These are phyloP conservation scores for Capsicum rhomboideum DNA, from an alignment of 257 asterid genomes.

Conservation along the genomic window DNA sequence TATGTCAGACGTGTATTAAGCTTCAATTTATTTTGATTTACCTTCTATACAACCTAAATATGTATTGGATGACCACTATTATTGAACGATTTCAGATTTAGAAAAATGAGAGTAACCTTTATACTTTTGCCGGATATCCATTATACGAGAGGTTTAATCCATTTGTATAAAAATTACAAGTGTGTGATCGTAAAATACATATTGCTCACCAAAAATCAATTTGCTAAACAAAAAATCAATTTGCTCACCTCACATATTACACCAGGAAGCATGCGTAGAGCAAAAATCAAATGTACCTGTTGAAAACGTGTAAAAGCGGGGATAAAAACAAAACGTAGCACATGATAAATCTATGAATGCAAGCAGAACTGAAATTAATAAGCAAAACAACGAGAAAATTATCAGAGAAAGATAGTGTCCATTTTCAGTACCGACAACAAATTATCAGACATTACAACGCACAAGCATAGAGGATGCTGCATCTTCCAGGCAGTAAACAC, in stretches of 20 bases:
- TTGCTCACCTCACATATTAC: background rate
- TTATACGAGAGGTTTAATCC: no score
- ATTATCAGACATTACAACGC: background rate
- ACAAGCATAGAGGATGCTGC: background rate
- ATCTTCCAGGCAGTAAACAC: background rate
- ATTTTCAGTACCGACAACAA: background rate
- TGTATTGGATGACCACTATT: background rate
- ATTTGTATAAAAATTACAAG: background rate
- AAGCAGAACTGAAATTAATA: background rate
- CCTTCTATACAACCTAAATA: background rate
- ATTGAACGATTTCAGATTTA: background rate
- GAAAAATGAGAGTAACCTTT: background rate
- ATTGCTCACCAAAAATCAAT: no score
- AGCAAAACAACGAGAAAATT: background rate
- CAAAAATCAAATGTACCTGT: background rate
- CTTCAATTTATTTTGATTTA: background rate
- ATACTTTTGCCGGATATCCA: background rate
- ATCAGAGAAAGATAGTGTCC: background rate
- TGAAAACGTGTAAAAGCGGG: background rate
- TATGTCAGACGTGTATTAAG: background rate
- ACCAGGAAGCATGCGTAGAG: background rate
- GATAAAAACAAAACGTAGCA: background rate
- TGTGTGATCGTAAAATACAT: background rate
- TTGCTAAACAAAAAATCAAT: no score
- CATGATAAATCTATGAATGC: background rate